phyloP scores from a whole-genome alignment of 495 filamentous ascomycete genomes.

The Xylaria nigripes region DNA sequence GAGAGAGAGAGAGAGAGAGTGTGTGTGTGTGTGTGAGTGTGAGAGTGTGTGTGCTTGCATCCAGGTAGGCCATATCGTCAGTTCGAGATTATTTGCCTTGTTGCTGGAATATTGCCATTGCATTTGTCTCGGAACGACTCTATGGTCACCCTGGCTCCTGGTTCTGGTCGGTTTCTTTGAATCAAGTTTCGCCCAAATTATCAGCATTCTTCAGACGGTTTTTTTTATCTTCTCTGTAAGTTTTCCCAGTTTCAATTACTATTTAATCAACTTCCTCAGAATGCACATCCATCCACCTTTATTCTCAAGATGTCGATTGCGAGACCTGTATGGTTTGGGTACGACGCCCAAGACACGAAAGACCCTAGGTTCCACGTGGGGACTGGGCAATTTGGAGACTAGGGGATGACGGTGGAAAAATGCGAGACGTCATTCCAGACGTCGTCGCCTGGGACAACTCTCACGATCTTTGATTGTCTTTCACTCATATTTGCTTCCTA shows the following conservation, averaged over 20 bases:
- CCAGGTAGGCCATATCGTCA: slow-evolving; percentile 1
- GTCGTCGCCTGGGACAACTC: slow-evolving; percentile 25
- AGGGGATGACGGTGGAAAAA: slow-evolving; percentile 13
- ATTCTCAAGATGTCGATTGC: too few species aligned
- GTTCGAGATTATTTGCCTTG: slow-evolving; percentile 14
- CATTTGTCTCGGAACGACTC: slow-evolving; percentile 3
- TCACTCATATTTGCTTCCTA: slow-evolving; percentile 18
- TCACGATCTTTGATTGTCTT: slow-evolving; percentile 21
- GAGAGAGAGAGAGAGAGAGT: too few species aligned
- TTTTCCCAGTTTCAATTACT: slow-evolving; percentile 5
- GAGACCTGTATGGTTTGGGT: not conserved
- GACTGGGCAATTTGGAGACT: slow-evolving; percentile 2
- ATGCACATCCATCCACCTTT: not conserved
- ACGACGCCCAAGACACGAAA: slow-evolving; percentile 12
- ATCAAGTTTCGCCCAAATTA: not conserved
- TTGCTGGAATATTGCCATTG: slow-evolving; percentile 32
- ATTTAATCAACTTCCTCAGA: slow-evolving; percentile 16
- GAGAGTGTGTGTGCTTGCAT: not conserved
- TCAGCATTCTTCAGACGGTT: not conserved
- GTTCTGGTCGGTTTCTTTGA: slow-evolving; percentile 8
- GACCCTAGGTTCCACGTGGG: slow-evolving; percentile 13
- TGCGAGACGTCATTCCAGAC: slow-evolving; percentile 17
- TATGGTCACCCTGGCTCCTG: slow-evolving; percentile 5
- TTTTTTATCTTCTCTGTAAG: slow-evolving; percentile 16
- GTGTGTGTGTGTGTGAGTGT: too few species aligned